phyloP scores from a whole-genome alignment of 805 yeast species.

The Candida awuae region DNA sequence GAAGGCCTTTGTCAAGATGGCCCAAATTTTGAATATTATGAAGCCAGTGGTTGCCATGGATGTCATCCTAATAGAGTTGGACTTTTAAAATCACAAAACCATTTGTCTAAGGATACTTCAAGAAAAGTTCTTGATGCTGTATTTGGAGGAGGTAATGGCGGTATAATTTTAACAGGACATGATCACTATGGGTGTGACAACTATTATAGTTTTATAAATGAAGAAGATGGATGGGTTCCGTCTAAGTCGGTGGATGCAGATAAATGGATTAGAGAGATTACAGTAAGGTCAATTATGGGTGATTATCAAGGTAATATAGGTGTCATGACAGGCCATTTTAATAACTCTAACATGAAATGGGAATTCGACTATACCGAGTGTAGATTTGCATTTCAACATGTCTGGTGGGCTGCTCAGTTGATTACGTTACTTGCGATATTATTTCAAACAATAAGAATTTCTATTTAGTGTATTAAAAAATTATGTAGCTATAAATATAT shows the following conservation, averaged over 20 bases:
- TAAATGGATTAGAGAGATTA: conserved; percentile 58
- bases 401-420: conserved; percentile 89
- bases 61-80: conserved; percentile 63
- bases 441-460: conserved; percentile 16
- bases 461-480: background rate
- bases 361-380: conserved; percentile 65
- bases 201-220: conserved; percentile 42
- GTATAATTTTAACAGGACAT: conserved; percentile 86
- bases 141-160: conserved; percentile 60
- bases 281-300: conserved; percentile 94
- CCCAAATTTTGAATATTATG: conserved; percentile 59
- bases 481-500: background rate
- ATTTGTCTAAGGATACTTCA: conserved; percentile 57
- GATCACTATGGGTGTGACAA: conserved; percentile 92
- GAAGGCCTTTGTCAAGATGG: conserved; percentile 85
- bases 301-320: conserved; percentile 90
- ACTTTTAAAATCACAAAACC: conserved; percentile 76
- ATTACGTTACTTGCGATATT: conserved; percentile 35
- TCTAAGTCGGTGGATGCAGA: conserved; percentile 32
- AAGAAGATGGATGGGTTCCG: conserved; percentile 51
- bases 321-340: conserved; percentile 64
- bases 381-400: conserved; percentile 78
- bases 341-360: conserved; percentile 40
- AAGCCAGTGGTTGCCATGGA: conserved; percentile 37
- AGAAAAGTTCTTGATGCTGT: conserved; percentile 63